Base-by-base conservation (phyloP, 768 basidiomycete genomes). In the Phaffia australis region DNA sequence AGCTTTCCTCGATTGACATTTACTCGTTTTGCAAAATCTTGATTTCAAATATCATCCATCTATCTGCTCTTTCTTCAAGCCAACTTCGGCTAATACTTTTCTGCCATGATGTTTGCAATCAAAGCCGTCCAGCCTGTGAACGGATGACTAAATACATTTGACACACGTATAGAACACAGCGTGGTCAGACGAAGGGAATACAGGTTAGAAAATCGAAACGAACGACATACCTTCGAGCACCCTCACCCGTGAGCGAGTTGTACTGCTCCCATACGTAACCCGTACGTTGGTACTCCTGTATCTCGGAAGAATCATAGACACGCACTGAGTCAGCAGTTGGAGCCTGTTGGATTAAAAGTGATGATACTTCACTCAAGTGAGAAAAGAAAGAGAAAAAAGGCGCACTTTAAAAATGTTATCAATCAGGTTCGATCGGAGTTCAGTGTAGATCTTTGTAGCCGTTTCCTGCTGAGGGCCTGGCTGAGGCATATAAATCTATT, bases 181-280 rank as follows among this genome's bases (percentile, higher is more conserved):
- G n/a, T 23, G 59, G 18, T 21, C 62, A 69, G 47, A 72, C 32
- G 49, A 57, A 46, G 7, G 61, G 9, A 59, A 48, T n/a, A 18
- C 70, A 27, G 46, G 60, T 58, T 7, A 23, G 60, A 65, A 48
- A n/a, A 21, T 51, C 63, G 49, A 23, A 25, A 49, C 25, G 23
- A 5, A 16, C 0, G 11, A 71, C 80, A n/a, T 69, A 87, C 88
- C 89, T 94, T 79, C 93, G 78, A 74, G 81, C 81, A 1, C 93
- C 93, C 74, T 89, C 83, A 21, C 93, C 93, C 19, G 83, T 88
- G 3, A 80, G 75, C 0, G 90, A 79, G 75, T 97, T 87, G 75
- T 97, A 98, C 76, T 97, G 94, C 76, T 98, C 93, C 93, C 93
- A 98, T 19, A 90, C 89, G 74, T 90, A 94, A 3, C 91, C 92